Evolutionary conservation across 2,329 filamentous ascomycete genomes (phyloP), one percentile per base, ranked within the genome.

Genomic region (Coniosporium tulheliwenetii): DNA sequence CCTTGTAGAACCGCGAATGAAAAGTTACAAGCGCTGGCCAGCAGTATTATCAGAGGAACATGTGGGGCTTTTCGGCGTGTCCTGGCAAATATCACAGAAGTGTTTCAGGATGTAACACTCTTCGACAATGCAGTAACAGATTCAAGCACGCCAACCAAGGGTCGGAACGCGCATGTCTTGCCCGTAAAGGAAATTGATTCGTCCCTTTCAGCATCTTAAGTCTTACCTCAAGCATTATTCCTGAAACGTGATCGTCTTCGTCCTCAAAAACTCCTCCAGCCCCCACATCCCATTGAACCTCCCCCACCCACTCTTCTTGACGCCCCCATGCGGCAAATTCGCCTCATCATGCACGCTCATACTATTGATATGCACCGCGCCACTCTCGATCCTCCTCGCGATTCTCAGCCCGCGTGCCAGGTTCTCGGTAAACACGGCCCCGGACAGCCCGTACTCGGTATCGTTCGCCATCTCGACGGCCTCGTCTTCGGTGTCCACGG

Each of bases 401-500:
- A 69, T 53, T 38, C 57, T 54, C 31, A 68, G 41, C 1, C 62
- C 65, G 29, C 63, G 48, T 0, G 50, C 59, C 16, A 89, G 59
- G 53, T 85, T 76, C 48, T 71, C 64, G 0, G 83, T 86, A 56
- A 85, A 93, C 2, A 93, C 72, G 0, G 82, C 71, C 2, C 76
- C 70, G 2, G 69, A 66, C 8, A 93, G 68, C 3, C 85, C 85
- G 53, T 86, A 91, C 39, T 85, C 80, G 1, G 80, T 85, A 50
- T 89, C 81, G 53, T 93, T 93, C 10, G 84, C 82, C 13, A 89
- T 63, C 29, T 67, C 62, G 16, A 91, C 59, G 0, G 82, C 84
- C 47, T 86, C 79, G 30, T 85, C 81, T 37, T 84, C 79, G 2
- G 53, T 65, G n/a, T 75, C 67, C 19, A 87, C 68, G 15, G 71